Base-by-base conservation (phyloP, 2,329 filamentous ascomycete species). In the Ophiostoma novo-ulmi region DNA sequence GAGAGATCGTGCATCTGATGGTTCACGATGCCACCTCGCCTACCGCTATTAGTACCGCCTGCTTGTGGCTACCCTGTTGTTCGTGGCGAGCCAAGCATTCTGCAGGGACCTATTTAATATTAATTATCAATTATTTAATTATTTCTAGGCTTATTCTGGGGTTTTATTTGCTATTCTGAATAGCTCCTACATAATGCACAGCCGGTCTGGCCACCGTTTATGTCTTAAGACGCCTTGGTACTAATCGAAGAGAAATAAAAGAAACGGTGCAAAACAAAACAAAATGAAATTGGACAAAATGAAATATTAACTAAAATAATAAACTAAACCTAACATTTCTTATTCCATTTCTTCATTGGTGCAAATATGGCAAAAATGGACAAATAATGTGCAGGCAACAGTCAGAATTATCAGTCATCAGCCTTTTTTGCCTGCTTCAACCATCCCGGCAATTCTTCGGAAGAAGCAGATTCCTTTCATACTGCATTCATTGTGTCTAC, bases 1-100 rank as follows among this genome's bases (percentile, higher is more conserved):
- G 52, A 22, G 52, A 58, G 52, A 58, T 58, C 52, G 52, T 58
- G 52, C 52, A 58, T 26, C 52, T 26, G 52, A 17, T 13, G 52
- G 52, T 26, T 58, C 52, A 58, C 52, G 52, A 58, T 58, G 52
- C 52, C 52, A 58, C 52, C 52, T 58, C 48, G 52, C 52, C 52
- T 26, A 11, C 52, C n/a, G 48, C 31, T 31, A 31, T 31, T 31
- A 31, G 31, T 31, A 31, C 31, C 31, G 31, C 31, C 31, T 31
- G 2, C 31, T 31, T 31, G 31, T n/a, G 20, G 48, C 48, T n/a
- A 58, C n/a, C 48, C 48, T 7, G 41, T 44, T 44, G 41, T 39
- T 10, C 44, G 44, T 5, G 14, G 14, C 39, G 17, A 48, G 44
- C 44, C 44, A 17, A 48, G n/a, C 39, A 13, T 44, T 44, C 52